These are phyloP conservation scores for Polychaeton citri DNA, from an alignment of 2,329 filamentous ascomycete species.

Conservation along the genomic window DNA sequence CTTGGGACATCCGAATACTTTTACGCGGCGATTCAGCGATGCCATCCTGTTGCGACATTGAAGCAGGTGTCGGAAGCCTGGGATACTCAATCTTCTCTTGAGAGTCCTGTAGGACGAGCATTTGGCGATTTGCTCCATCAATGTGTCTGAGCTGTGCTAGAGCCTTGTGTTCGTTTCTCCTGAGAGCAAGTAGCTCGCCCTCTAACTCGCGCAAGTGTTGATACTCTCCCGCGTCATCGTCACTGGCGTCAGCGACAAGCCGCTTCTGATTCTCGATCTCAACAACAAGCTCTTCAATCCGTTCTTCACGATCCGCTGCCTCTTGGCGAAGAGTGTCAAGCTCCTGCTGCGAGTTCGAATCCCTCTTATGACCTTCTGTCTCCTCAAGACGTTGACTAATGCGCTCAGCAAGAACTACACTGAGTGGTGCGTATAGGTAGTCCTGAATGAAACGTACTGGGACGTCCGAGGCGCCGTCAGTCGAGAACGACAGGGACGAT, in stretches of 20 bases:
- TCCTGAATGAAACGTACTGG: constrained; percentile 8
- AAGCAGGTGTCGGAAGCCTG: constrained; percentile 7
- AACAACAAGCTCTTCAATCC: constrained; percentile 17
- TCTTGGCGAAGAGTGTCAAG: constrained; percentile 24
- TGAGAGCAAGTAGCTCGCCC: constrained; percentile 13
- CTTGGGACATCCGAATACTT: neutral
- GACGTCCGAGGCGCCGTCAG: constrained; percentile 6
- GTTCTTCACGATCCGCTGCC: constrained; percentile 22
- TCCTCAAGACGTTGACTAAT: constrained; percentile 26
- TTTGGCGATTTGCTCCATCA: constrained; percentile 1
- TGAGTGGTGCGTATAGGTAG: constrained; percentile 18
- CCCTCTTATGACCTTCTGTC: constrained; percentile 22
- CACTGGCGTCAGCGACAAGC: constrained; percentile 24
- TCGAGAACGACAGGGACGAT: constrained; percentile 11
- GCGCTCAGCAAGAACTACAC: constrained; percentile 18
- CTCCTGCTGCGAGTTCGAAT: constrained; percentile 14
- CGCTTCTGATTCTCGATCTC: constrained; percentile 26
- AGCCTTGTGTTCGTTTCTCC: neutral
- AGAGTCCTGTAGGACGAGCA: constrained; percentile 19
- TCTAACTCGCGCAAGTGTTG: constrained; percentile 17
- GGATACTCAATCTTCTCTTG: constrained; percentile 13
- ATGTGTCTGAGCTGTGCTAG: neutral
- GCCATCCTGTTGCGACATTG: constrained; percentile 1
- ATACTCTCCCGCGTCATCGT: constrained; percentile 21
- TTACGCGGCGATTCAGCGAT: neutral